Evolutionary conservation across 306 rosid genomes (phyloP).

Genomic region (Casuarina glauca): DNA sequence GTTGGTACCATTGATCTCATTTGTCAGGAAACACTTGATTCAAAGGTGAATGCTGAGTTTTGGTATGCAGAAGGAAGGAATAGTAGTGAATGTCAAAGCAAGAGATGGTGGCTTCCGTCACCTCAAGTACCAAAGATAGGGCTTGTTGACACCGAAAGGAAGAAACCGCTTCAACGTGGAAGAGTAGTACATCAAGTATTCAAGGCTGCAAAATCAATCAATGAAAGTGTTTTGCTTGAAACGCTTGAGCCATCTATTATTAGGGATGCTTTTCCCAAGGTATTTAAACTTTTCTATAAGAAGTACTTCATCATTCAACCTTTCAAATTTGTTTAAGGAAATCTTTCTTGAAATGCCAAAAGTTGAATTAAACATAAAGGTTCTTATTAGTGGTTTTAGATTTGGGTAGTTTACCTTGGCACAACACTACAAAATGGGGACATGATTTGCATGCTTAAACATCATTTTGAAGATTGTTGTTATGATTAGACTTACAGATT

Average conservation of each 20-base stretch:
- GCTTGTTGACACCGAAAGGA: constrained; percentile 65
- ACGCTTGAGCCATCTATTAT: constrained; percentile 75
- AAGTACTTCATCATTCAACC: no score
- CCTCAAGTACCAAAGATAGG: constrained; percentile 65
- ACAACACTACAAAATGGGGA: neutral
- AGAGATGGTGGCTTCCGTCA: no score
- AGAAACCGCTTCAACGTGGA: constrained; percentile 59
- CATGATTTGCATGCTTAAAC: neutral
- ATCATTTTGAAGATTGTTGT: no score
- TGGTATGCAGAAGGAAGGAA: no score
- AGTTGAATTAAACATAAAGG: no score
- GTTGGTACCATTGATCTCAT: constrained; percentile 17
- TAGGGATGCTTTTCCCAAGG: constrained; percentile 75
- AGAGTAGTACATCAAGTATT: constrained; percentile 75
- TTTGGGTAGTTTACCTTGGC: neutral
- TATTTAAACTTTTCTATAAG: constrained; percentile 25
- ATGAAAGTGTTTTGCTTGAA: constrained; percentile 73
- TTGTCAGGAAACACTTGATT: constrained; percentile 50
- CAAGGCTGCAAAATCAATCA: constrained; percentile 89
- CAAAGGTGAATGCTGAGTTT: no score
- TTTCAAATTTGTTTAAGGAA: no score
- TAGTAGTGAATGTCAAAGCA: no score
- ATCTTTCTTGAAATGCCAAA: no score
- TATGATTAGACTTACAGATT: no score
- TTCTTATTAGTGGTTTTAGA: neutral